phyloP scores from a whole-genome alignment of 805 yeast species.

The Tanozyma kutaoensis region DNA sequence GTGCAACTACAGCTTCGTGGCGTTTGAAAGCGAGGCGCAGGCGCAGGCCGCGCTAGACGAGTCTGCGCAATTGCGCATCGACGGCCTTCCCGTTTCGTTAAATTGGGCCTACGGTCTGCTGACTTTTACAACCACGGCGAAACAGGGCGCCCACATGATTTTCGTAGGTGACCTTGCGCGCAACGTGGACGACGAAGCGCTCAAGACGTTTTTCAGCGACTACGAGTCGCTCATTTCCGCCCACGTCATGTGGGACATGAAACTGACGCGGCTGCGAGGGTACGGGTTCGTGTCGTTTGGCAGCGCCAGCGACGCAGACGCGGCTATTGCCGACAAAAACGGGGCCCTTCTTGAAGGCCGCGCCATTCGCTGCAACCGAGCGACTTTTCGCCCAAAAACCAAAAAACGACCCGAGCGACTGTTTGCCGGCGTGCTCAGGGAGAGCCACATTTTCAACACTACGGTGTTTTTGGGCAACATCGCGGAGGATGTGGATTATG shows the following conservation, averaged over 20 bases:
- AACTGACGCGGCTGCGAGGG: constrained; percentile 82
- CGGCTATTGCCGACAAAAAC: constrained; percentile 60
- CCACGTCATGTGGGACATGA: constrained; percentile 97
- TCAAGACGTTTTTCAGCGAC: constrained; percentile 41
- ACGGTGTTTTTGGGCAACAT: constrained; percentile 83
- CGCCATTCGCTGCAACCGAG: constrained; percentile 80
- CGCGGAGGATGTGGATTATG: constrained; percentile 62
- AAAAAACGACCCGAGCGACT: constrained; percentile 23
- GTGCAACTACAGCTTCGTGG: constrained; percentile 75
- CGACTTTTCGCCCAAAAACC: constrained; percentile 14
- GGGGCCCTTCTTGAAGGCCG: constrained; percentile 64
- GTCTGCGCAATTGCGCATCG: too few species aligned
- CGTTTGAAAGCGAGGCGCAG: constrained; percentile 41
- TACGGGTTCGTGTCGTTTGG: constrained; percentile 80
- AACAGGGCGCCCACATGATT: constrained; percentile 27
- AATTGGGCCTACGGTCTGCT: constrained; percentile 83
- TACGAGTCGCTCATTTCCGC: constrained; percentile 62
- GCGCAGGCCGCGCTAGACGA: constrained; percentile 56
- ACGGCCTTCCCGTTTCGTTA: constrained; percentile 50
- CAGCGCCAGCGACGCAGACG: constrained; percentile 56
- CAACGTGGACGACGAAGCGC: constrained; percentile 69
- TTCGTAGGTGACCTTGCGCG: constrained; percentile 80
- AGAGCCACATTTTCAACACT: constrained; percentile 72
- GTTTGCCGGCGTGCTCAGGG: constrained; percentile 60
- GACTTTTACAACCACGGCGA: constrained; percentile 40